These are phyloP conservation scores for Austroboletus novae-zelandiae DNA, from an alignment of 1,284 basidiomycete species.

Conservation along the genomic window DNA sequence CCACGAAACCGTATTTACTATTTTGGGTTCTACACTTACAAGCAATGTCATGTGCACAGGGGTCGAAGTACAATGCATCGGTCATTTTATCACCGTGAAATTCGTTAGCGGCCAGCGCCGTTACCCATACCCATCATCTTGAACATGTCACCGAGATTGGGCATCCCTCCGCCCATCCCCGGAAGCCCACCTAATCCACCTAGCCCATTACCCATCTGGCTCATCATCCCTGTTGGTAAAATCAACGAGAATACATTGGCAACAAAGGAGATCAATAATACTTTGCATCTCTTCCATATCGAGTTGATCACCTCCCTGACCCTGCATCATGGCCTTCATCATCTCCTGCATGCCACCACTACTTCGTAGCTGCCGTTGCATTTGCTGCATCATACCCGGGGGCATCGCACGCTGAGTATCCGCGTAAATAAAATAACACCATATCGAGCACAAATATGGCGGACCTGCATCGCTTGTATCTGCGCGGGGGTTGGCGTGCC, in stretches of 20 bases:
- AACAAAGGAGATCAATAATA: conserved; percentile 34
- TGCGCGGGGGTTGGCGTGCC: conserved; percentile 91
- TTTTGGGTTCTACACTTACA: conserved; percentile 15
- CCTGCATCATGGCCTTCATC: conserved; percentile 96
- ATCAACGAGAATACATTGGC: conserved; percentile 13
- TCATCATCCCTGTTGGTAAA: conserved; percentile 68
- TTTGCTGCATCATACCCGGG: conserved; percentile 83
- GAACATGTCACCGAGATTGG: conserved; percentile 72
- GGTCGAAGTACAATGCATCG: conserved; percentile 9
- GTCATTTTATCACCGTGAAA: conserved; percentile 5
- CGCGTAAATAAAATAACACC: conserved; percentile 4
- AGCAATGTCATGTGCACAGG: conserved; percentile 18
- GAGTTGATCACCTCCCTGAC: conserved; percentile 77
- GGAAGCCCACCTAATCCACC: conserved; percentile 51
- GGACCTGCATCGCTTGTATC: conserved; percentile 87
- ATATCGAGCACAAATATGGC: conserved; percentile 21
- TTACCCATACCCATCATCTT: conserved; percentile 84
- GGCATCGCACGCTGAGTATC: conserved; percentile 73
- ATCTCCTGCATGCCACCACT: conserved; percentile 92
- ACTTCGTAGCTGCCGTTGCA: conserved; percentile 78
- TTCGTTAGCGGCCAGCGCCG: conserved; percentile 33
- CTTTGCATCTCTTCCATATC: conserved; percentile 89
- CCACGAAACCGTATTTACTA: conserved; percentile 13
- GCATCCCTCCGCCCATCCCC: conserved; percentile 50
- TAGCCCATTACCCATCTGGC: conserved; percentile 73